phyloP scores from a whole-genome alignment of 768 basidiomycete genomes.

The Tremella fuciformis region DNA sequence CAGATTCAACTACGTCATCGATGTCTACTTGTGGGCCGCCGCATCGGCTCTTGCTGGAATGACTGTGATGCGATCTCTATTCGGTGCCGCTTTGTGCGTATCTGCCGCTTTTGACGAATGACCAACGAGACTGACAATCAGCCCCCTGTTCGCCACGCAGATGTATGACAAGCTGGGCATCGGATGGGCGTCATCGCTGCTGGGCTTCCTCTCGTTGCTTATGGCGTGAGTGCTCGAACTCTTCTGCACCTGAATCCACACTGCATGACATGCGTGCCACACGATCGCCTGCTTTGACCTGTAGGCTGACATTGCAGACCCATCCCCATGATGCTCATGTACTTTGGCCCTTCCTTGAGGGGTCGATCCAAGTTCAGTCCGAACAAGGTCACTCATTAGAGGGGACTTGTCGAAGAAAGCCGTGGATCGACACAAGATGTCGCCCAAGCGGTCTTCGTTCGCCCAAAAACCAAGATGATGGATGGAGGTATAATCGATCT shows the following conservation, averaged over 20 bases:
- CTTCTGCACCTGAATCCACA: not conserved
- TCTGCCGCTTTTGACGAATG: slow-evolving; percentile 8
- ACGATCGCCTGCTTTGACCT: too few species aligned
- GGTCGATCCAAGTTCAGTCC: slow-evolving; percentile 42
- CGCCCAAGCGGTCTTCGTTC: too few species aligned
- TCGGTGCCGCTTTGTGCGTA: slow-evolving; percentile 42
- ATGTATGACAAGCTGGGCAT: slow-evolving; percentile 53
- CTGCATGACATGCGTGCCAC: not conserved
- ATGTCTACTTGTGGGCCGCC: slow-evolving; percentile 53
- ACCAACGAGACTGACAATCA: not conserved
- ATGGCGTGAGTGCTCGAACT: slow-evolving; percentile 28
- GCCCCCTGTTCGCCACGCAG: slow-evolving; percentile 51
- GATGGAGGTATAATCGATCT: too few species aligned
- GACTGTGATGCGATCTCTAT: slow-evolving; percentile 45
- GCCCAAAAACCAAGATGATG: too few species aligned
- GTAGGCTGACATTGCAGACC: slow-evolving; percentile 22
- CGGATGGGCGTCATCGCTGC: slow-evolving; percentile 52
- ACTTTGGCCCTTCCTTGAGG: slow-evolving; percentile 42
- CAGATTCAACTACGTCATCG: slow-evolving; percentile 52
- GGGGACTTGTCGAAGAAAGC: too few species aligned
- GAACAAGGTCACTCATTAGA: slow-evolving; percentile 14
- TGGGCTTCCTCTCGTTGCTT: slow-evolving; percentile 50
- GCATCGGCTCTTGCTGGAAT: slow-evolving; percentile 54
- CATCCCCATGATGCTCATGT: slow-evolving; percentile 46
- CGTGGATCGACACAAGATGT: not conserved